Base-by-base conservation (phyloP, 208 protist species). In the Tritrichomonas musculus region DNA sequence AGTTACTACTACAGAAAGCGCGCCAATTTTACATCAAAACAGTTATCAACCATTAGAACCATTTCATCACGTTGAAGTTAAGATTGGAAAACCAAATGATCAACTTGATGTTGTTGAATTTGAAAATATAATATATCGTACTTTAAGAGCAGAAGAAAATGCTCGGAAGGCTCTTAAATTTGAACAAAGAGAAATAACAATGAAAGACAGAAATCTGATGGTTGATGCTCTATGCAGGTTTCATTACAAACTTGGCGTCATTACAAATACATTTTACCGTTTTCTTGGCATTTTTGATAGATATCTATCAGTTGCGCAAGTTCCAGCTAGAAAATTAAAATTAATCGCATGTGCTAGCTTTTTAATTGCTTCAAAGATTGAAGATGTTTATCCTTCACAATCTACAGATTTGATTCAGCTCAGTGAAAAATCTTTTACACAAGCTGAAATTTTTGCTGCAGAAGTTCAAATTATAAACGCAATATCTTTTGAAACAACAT, bases 321-420 rank as follows among this genome's bases (percentile, higher is more conserved):
- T 88, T 88, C 47, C 77, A 60, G n/a, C n/a, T 27, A n/a, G 41
- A 2, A 88, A 88, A 57, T 47, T 88, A 17, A 88, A 57, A n/a
- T 14, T 88, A 44, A 44, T 47, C 57, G 77, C 47, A 0, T 88
- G 77, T 17, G 77, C 77, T 14, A 14, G 41, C 30, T 88, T 88
- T 20, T 88, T 88, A 53, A 88, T 88, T n/a, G 77, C 77, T 39
- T 88, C 77, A 14, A 88, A 88, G 47, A 88, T 88, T 30, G 77
- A 88, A 39, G 77, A 88, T 57, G 39, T 88, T 50, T 57, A 88
- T 60, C 77, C 77, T 27, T 25, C 77, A 8, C 77, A 88, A 88
- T 88, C 77, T 33, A 39, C 41, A 39, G 77, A 88, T 50, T 39
- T 88, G 22, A 88, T 88, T 50, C 20, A 88, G 47, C 47, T 88